Conservation (phyloP, 1,284 basidiomycete species). For the Sanguinoderma infundibulare region DNA sequence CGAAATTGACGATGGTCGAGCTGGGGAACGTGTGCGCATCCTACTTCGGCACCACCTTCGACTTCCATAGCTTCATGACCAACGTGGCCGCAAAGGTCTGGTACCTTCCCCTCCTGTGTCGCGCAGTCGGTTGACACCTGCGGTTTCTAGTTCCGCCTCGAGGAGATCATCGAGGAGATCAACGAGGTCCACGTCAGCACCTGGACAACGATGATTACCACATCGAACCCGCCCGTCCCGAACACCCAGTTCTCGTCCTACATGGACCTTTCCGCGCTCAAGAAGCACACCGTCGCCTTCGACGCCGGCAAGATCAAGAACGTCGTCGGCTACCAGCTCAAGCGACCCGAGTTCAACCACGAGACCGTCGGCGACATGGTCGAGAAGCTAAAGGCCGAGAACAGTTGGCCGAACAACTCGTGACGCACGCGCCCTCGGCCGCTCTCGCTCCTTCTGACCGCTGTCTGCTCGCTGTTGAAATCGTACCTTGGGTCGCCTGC, state of each 20-base stretch:
- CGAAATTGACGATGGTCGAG: slow-evolving; percentile 75
- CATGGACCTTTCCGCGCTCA: slow-evolving; percentile 76
- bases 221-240: slow-evolving; percentile 74
- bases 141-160: slow-evolving; percentile 51
- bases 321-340: slow-evolving; percentile 73
- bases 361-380: slow-evolving; percentile 76
- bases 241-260: slow-evolving; percentile 84
- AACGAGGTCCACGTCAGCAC: slow-evolving; percentile 87
- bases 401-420: slow-evolving; percentile 64
- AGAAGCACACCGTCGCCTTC: slow-evolving; percentile 69
- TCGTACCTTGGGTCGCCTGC: neutral
- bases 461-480: neutral
- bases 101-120: neutral
- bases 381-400: slow-evolving; percentile 79
- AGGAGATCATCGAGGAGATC: slow-evolving; percentile 83
- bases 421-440: slow-evolving; percentile 9
- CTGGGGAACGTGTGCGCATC: slow-evolving; percentile 76
- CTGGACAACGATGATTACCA: slow-evolving; percentile 85
- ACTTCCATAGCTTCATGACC: slow-evolving; percentile 80
- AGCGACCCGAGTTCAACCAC: slow-evolving; percentile 63
- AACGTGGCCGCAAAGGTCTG: slow-evolving; percentile 71
- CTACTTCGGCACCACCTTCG: slow-evolving; percentile 84
- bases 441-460: neutral
- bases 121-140: neutral
- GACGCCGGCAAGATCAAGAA: slow-evolving; percentile 75